Base-by-base conservation (phyloP, 176 grass and related monocot genomes). In the Echinochloa phyllopogon region DNA sequence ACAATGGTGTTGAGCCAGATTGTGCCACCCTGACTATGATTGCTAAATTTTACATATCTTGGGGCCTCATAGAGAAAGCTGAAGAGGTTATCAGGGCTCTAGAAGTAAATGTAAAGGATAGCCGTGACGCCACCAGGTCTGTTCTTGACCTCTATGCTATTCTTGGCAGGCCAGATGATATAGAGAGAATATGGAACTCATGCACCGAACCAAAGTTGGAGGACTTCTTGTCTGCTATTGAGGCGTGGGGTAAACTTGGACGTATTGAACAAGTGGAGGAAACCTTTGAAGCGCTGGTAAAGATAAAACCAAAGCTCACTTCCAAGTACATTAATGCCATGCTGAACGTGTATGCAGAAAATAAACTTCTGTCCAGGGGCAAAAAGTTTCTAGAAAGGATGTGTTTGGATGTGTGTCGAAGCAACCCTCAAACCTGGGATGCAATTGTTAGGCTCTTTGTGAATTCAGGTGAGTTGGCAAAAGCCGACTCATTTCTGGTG, bases 101-200 rank as follows among this genome's bases (percentile, higher is more conserved):
- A 60, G 94, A 97, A 79, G 77, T 78, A 64, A 49, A 85, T 83
- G 49, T 55, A 36, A 86, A 78, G 61, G 65, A 66, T 69, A 88
- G 83, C 39, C 75, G 75, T 44, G 48, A 88, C 49, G 82, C 65
- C 15, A 73, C 73, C 51, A 92, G 82, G 86, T 61, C 52, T 84
- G 81, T 97, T 75, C 85, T 97, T 87, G 80, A 70, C 65, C 82
- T 94, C 43, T 94, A 97, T 90, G 92, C 94, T 10, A 65, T 61
- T 36, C 79, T 97, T 77, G 79, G 85, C 38, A 94, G 82, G 64
- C 88, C 85, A 75, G 79, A 77, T 76, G 80, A 92, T 44, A 89
- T 97, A 55, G 79, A 24, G 38, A 93, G 89, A 58, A 83, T 94
- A 76, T 94, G 94, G 94, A 83, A 89, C 47, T 66, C 82, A 39